These are phyloP conservation scores for Wickerhamiella azyma DNA, from an alignment of 805 yeast genomes.

Conservation along the genomic window DNA sequence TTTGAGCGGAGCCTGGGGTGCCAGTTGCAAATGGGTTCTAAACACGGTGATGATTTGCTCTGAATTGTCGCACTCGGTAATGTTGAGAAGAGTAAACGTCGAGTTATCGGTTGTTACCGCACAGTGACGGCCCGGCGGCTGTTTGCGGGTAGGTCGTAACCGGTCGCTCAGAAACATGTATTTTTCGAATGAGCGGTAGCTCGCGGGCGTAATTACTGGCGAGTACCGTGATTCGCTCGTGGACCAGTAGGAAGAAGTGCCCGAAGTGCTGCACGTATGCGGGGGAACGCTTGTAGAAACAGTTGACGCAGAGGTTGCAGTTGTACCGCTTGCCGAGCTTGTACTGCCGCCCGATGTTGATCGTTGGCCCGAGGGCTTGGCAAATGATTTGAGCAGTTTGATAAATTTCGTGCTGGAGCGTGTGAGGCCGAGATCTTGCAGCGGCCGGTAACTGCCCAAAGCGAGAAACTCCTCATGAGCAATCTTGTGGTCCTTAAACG, in stretches of 20 bases:
- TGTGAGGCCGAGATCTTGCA: conserved; percentile 31
- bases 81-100: conserved; percentile 38
- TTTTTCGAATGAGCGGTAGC: conserved; percentile 8
- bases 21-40: not conserved
- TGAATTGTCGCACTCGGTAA: conserved; percentile 20
- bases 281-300: not conserved
- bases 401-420: conserved; percentile 47
- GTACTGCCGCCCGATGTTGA: not conserved
- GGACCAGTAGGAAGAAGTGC: conserved; percentile 7
- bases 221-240: not conserved
- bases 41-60: conserved; percentile 26
- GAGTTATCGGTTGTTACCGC: conserved; percentile 53
- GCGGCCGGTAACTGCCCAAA: conserved; percentile 52
- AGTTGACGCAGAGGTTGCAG: too few relatives aligned
- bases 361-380: not conserved
- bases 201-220: not conserved
- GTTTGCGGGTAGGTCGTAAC: conserved; percentile 25
- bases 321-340: too few relatives aligned
- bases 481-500: conserved; percentile 44
- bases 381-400: conserved; percentile 34
- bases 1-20: conserved; percentile 11
- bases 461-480: conserved; percentile 51
- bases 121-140: conserved; percentile 25
- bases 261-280: not conserved
- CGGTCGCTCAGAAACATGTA: conserved; percentile 14